Percentiles rank a stretch among this genome's conserved stretches.
These are phyloP conservation scores for Botrytis byssoidea DNA, from an alignment of 2,329 filamentous ascomycete species.

Conservation along the genomic window DNA sequence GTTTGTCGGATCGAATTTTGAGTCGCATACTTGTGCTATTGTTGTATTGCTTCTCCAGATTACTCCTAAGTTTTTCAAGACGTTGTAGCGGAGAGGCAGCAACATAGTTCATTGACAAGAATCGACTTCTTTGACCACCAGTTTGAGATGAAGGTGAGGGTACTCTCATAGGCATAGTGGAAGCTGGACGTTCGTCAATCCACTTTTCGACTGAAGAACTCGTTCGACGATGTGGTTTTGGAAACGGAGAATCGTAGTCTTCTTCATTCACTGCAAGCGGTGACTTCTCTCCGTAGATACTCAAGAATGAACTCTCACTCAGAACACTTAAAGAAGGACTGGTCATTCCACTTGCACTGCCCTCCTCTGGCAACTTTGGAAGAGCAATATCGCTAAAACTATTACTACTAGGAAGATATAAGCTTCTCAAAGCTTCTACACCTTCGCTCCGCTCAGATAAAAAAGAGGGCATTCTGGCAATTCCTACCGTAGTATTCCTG, in stretches of 20 bases:
- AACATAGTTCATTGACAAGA: constrained; percentile 49
- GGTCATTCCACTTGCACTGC: constrained; percentile 41
- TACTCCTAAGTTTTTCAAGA: constrained; percentile 46
- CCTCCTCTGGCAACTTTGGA: constrained; percentile 47
- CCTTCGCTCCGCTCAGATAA: constrained; percentile 58
- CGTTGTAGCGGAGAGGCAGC: constrained; percentile 53
- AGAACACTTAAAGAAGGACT: constrained; percentile 64
- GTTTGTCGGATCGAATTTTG: background rate
- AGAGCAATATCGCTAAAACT: constrained; percentile 50
- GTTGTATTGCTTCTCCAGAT: constrained; percentile 27
- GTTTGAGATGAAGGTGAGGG: constrained; percentile 20
- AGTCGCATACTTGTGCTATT: constrained; percentile 16
- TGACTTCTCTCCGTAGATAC: constrained; percentile 56
- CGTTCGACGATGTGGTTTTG: constrained; percentile 28
- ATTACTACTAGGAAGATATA: constrained; percentile 48
- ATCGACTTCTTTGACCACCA: constrained; percentile 38
- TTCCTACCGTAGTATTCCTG: constrained; percentile 36
- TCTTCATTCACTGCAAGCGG: constrained; percentile 14
- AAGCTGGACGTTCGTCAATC: constrained; percentile 35
- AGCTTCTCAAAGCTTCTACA: constrained; percentile 59
- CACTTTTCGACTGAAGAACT: constrained; percentile 36
- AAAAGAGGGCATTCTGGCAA: constrained; percentile 64
- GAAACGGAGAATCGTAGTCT: constrained; percentile 23
- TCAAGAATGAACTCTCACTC: constrained; percentile 66
- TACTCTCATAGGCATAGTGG: constrained; percentile 22